Evolutionary conservation across 345 rosid genomes (phyloP).

Genomic region (Murraya paniculata): DNA sequence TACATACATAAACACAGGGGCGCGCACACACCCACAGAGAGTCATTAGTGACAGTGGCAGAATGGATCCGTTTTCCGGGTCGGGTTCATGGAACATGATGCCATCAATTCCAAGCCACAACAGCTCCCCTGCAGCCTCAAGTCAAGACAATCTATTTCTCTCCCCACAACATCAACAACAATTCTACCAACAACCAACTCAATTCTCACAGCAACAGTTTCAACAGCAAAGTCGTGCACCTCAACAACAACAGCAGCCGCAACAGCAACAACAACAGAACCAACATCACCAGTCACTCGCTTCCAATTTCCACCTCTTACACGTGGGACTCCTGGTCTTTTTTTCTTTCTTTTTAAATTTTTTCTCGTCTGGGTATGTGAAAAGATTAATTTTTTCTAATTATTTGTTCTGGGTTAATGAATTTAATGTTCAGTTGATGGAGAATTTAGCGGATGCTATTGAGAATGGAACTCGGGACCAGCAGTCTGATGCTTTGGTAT

Average conservation of each 20-base stretch:
- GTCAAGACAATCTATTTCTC: slow-evolving; percentile 52
- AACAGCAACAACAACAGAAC: slow-evolving; percentile 38
- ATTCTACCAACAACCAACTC: slow-evolving; percentile 17
- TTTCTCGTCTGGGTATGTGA: background rate
- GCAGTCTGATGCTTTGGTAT: slow-evolving; percentile 76
- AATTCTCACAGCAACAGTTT: slow-evolving; percentile 17
- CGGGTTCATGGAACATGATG: slow-evolving; percentile 52
- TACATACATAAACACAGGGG: no score
- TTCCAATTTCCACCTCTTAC: slow-evolving; percentile 79
- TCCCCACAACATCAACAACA: slow-evolving; percentile 32
- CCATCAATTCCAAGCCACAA: slow-evolving; percentile 42
- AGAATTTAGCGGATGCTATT: slow-evolving; percentile 60
- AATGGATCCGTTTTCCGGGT: slow-evolving; percentile 49
- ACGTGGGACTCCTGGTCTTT: slow-evolving; percentile 26
- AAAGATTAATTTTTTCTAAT: background rate
- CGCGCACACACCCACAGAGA: no score
- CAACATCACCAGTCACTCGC: slow-evolving; percentile 86
- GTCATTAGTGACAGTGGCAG: background rate
- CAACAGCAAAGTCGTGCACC: slow-evolving; percentile 30
- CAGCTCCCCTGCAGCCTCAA: slow-evolving; percentile 46
- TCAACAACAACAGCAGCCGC: slow-evolving; percentile 32
- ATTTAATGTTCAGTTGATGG: slow-evolving; percentile 50
- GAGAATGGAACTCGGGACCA: slow-evolving; percentile 81
- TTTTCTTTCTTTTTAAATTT: background rate
- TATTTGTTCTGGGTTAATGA: background rate